Percentiles rank a stretch among this genome's conserved stretches.
Evolutionary conservation across 1,284 basidiomycete genomes (phyloP).

Genomic region (Wolfiporia cocos): DNA sequence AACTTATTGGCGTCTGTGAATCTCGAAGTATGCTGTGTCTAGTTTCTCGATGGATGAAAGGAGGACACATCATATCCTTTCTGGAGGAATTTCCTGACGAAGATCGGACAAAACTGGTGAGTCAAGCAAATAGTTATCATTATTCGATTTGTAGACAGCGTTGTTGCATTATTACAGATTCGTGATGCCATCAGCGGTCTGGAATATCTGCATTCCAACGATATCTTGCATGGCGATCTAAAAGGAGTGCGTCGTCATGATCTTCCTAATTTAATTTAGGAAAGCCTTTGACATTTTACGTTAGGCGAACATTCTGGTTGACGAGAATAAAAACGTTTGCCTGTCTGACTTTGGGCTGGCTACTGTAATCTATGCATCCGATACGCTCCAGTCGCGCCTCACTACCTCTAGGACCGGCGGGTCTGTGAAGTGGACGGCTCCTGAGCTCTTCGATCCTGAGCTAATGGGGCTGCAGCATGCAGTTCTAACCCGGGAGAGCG

Average conservation of each 20-base stretch:
- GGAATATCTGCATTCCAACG: conserved; percentile 6
- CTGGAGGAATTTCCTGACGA: neutral
- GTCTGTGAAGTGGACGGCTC: conserved; percentile 7
- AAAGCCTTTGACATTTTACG: too few relatives aligned
- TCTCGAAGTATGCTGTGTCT: neutral
- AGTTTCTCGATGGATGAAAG: conserved; percentile 3
- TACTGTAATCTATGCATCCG: conserved; percentile 1
- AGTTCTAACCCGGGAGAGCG: too few relatives aligned
- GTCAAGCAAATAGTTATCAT: neutral
- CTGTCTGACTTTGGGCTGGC: conserved; percentile 8
- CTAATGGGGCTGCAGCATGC: neutral
- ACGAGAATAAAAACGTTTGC: conserved; percentile 1
- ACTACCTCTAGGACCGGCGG: conserved; percentile 2
- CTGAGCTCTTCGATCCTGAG: neutral
- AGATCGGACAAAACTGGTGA: conserved; percentile 1
- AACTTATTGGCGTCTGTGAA: conserved; percentile 6
- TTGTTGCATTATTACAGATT: conserved; percentile 1
- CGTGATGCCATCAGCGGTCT: conserved; percentile 5
- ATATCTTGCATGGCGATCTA: conserved; percentile 8
- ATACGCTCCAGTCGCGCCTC: conserved; percentile 1
- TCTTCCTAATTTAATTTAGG: too few relatives aligned
- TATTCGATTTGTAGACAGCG: neutral
- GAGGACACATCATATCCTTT: conserved; percentile 3
- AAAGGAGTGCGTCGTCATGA: conserved; percentile 4
- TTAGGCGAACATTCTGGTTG: conserved; percentile 7